phyloP scores from a whole-genome alignment of 2,329 filamentous ascomycete genomes.

The Taxawa tesnikishii region DNA sequence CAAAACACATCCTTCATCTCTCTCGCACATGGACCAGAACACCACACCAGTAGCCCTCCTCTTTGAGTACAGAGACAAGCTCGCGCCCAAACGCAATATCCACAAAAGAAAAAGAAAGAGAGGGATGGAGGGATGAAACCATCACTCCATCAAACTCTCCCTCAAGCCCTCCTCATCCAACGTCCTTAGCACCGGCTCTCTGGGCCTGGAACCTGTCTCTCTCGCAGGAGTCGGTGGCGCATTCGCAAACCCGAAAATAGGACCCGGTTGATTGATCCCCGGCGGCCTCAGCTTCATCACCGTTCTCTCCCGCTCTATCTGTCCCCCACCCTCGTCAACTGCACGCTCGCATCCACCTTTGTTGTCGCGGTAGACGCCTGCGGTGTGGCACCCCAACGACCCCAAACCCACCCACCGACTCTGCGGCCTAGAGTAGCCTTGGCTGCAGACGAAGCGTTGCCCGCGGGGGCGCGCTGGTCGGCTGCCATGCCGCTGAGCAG shows the following conservation, averaged over 20 bases:
- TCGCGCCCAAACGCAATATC: no score
- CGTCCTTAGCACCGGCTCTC: slow-evolving; percentile 44
- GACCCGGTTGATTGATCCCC: slow-evolving; percentile 68
- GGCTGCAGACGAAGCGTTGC: slow-evolving; percentile 15
- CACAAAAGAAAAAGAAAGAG: no score
- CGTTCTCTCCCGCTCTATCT: neutral
- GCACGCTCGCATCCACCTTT: slow-evolving; percentile 5
- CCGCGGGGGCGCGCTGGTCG: slow-evolving; percentile 22
- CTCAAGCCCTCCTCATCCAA: slow-evolving; percentile 49
- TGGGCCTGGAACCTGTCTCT: no score
- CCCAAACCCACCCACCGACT: slow-evolving; percentile 54
- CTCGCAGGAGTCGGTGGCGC: slow-evolving; percentile 40
- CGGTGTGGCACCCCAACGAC: slow-evolving; percentile 44
- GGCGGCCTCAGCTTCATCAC: slow-evolving; percentile 39
- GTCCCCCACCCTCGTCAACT: slow-evolving; percentile 1
- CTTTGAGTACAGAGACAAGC: no score
- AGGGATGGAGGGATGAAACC: no score
- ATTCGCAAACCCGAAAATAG: slow-evolving; percentile 58
- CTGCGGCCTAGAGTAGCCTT: slow-evolving; percentile 34
- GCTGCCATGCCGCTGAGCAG: slow-evolving; percentile 20
- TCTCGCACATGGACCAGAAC: no score
- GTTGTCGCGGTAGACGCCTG: slow-evolving; percentile 14
- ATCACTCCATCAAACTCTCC: slow-evolving; percentile 44
- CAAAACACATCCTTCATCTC: no score
- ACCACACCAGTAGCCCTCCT: no score